These are phyloP conservation scores for Entamoeba dispar DNA, from an alignment of 208 protist species.

Conservation along the genomic window DNA sequence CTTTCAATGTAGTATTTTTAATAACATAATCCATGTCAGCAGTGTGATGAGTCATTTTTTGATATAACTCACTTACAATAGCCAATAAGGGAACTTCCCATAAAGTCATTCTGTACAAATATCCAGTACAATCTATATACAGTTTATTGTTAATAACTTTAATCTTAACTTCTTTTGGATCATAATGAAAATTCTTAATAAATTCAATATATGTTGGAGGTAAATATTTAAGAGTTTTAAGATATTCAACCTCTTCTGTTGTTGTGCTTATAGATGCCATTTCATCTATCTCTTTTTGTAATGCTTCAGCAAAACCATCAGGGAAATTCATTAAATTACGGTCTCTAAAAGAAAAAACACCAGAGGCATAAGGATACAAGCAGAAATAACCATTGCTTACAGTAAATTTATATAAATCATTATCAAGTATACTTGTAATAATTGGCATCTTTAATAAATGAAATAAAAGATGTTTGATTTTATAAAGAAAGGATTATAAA, in stretches of 20 bases:
- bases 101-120: neutral
- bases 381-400: neutral
- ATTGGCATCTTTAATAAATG: neutral
- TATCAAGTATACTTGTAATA: neutral
- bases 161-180: neutral
- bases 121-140: neutral
- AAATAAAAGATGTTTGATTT: no score
- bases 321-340: neutral
- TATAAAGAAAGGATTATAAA: no score
- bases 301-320: neutral
- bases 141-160: neutral
- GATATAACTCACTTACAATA: neutral
- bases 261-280: neutral
- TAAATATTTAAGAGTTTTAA: neutral
- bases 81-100: neutral
- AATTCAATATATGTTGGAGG: neutral
- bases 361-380: neutral
- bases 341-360: neutral
- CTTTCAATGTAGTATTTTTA: neutral
- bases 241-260: neutral
- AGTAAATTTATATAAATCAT: neutral
- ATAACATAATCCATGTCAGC: neutral
- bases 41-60: neutral
- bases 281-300: neutral
- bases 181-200: neutral